Percentiles rank a stretch among this genome's conserved stretches.
Evolutionary conservation across 75 land plant species (phyloP).

Genomic region (Picea glauca): DNA sequence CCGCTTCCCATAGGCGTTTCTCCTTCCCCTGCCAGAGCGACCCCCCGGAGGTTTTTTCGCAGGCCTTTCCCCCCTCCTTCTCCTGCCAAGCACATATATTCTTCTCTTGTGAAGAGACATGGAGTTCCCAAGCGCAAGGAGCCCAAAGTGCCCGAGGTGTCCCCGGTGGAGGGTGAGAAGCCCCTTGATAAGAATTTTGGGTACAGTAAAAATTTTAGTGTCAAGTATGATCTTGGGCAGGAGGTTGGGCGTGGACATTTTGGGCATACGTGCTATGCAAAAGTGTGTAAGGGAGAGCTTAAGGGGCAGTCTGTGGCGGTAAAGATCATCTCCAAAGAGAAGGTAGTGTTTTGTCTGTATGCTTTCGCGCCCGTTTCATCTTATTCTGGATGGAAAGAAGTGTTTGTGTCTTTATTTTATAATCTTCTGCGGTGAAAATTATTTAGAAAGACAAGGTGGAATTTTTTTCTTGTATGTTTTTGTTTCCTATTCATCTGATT

Average conservation of each 20-base stretch:
- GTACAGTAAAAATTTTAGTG: constrained; percentile 25
- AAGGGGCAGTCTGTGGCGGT: constrained; percentile 48
- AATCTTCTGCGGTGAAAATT: no score
- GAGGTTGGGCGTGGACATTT: constrained; percentile 50
- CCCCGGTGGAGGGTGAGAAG: constrained; percentile 12
- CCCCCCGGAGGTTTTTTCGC: constrained; percentile 38
- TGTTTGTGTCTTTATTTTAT: no score
- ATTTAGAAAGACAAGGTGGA: no score
- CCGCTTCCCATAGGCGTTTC: constrained; percentile 20
- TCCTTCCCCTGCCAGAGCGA: constrained; percentile 16
- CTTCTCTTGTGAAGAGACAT: constrained; percentile 31
- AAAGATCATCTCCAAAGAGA: constrained; percentile 42
- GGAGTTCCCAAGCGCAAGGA: constrained; percentile 33
- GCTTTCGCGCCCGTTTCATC: not conserved
- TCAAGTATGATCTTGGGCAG: constrained; percentile 45
- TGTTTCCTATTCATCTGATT: no score
- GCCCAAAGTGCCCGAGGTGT: constrained; percentile 21
- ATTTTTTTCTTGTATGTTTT: no score
- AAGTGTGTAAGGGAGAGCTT: constrained; percentile 27
- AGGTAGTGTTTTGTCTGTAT: constrained; percentile 15
- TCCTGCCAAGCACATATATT: constrained; percentile 48
- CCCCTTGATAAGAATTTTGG: constrained; percentile 45
- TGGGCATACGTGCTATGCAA: constrained; percentile 43
- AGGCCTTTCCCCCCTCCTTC: constrained; percentile 53
- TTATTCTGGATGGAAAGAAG: not conserved